Evolutionary conservation across 108 stramenopile genomes (phyloP).

Genomic region (Skeletonema menzelii): DNA sequence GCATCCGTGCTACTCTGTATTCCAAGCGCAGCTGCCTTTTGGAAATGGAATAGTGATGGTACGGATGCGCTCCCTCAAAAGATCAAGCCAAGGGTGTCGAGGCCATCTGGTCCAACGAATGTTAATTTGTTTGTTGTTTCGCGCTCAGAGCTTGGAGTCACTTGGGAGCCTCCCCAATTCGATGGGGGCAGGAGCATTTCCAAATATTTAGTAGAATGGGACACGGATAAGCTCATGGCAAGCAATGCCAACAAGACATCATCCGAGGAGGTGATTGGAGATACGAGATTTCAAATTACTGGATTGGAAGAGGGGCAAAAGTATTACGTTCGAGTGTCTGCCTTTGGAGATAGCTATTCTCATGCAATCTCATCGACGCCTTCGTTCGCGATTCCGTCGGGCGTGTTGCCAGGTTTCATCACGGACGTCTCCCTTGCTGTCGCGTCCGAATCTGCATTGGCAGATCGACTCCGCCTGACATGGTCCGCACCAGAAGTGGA

Average conservation of each 20-base stretch:
- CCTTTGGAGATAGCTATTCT: constrained; percentile 56
- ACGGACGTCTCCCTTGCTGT: constrained; percentile 29
- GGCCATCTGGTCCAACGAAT: constrained; percentile 49
- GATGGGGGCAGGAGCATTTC: constrained; percentile 57
- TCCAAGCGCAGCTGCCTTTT: constrained; percentile 17
- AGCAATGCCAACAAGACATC: constrained; percentile 40
- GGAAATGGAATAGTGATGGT: constrained; percentile 16
- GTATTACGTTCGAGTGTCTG: constrained; percentile 61
- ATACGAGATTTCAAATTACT: constrained; percentile 40
- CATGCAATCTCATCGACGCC: constrained; percentile 46
- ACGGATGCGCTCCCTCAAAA: constrained; percentile 10
- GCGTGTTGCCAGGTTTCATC: constrained; percentile 33
- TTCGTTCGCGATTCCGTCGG: constrained; percentile 31
- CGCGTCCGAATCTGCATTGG: constrained; percentile 38
- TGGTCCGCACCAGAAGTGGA: constrained; percentile 46
- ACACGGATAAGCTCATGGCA: constrained; percentile 42
- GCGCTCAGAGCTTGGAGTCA: constrained; percentile 53
- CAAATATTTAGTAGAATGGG: constrained; percentile 78
- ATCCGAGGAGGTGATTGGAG: constrained; percentile 32
- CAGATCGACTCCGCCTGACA: constrained; percentile 51
- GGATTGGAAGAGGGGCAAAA: constrained; percentile 40
- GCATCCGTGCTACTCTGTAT: constrained; percentile 10
- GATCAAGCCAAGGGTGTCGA: constrained; percentile 33
- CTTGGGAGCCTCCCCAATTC: constrained; percentile 51
- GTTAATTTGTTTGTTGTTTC: constrained; percentile 57